Base-by-base conservation (phyloP, 2,329 filamentous ascomycete genomes). In the Fusarium sp. region DNA sequence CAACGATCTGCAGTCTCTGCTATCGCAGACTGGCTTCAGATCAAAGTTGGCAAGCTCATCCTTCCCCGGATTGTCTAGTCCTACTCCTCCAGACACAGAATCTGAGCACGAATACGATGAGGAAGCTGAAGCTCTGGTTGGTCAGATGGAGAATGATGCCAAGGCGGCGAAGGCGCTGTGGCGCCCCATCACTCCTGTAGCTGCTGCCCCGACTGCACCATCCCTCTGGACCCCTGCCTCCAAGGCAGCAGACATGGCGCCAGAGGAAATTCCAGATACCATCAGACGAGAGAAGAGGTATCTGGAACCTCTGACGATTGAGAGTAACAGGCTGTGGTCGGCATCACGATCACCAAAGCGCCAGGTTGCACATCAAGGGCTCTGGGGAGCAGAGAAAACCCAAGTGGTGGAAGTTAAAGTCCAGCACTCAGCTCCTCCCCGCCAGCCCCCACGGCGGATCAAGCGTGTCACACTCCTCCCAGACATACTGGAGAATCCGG, bases 401-500 rank as follows among this genome's bases (percentile, higher is more conserved):
- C 59, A 56, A 58, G 68, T 62, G 62, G 58, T 59, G 51, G 72
- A 70, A 61, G 65, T 64, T 16, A 46, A 64, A 42, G 55, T 59
- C 49, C 69, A 65, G 23, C 84, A 85, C 9, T 83, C 83, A 13
- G 70, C 83, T 3, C 86, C 84, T 3, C 86, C 84, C 2, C 82
- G 85, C 61, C 83, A 83, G 49, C 88, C 88, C 13, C 83, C 84
- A 13, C 81, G 87, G 44, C 84, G 82, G 59, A 86, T 79, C 73
- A 87, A 81, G 76, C 84, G 87, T 42, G 78, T 88, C n/a, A 88
- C 87, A 7, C 75, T 84, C 49, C 82, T 90, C 5, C 87, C 88
- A 13, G 88, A 90, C 74, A 90, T 90, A 64, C 74, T 89, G 33
- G 88, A 90, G 75, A 88, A 83, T 67, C 88, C 88, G 4, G 79